Base-by-base conservation (phyloP, 148 eudicot genomes). In the Arbutus unedo region DNA sequence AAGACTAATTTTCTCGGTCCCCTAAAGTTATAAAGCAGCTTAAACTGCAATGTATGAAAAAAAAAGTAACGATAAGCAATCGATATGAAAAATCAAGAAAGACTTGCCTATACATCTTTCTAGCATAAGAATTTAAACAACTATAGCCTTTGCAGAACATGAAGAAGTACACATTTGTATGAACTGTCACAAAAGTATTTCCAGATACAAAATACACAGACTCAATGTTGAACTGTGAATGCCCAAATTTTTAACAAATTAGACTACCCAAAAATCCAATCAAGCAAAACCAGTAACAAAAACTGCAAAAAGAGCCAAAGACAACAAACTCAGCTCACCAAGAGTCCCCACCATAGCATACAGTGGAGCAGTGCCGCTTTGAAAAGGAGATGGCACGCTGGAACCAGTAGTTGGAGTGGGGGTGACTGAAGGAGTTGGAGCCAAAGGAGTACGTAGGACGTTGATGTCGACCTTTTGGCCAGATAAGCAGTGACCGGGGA, bases 381-480 rank as follows among this genome's bases (percentile, higher is more conserved):
- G 66, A 57, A 79, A 14, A 48, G 82, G 86, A 0, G 78, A 76
- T 38, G 80, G 66, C 5, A 23, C 43, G 31, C 71, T 60, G 8
- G 79, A 15, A 21, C 43, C 54, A 3, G 66, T 21, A 43, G 55
- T 13, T 19, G 81, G 5, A 11, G 77, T 80, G 11, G 82, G 10
- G 15, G 41, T 10, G 4, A 11, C 5, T 6, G 77, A 67, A 79
- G 85, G 85, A 11, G 85, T 15, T 13, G 81, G 85, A 53, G 81
- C 45, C 51, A 78, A 14, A 16, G 82, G 71, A 55, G 82, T 78
- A 14, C 77, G 85, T 9, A 18, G 21, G 48, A 83, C 81, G 5
- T 83, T 73, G 45, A 84, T 84, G 49, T 84, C 86, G 5, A 84
- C 82, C 80, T 78, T 83, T 31, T 83, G 85, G 45, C 85, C 85